Evolutionary conservation across 2,329 filamentous ascomycete species (phyloP), one percentile per base, ranked within the genome.

Genomic region (Colletotrichum sp.): DNA sequence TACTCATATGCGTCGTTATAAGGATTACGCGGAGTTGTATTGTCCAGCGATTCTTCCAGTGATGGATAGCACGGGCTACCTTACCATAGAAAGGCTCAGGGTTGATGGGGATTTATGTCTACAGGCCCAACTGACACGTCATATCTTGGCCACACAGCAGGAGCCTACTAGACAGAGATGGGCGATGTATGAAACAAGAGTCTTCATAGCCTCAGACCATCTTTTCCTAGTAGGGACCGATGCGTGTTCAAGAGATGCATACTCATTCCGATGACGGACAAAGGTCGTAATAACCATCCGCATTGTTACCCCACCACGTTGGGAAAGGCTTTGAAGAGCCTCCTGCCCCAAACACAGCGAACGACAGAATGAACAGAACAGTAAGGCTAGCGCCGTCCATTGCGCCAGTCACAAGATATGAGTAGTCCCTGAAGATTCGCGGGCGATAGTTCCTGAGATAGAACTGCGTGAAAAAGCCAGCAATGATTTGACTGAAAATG

Each of bases 281-380:
- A 52, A 85, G 81, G 78, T 90, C 89, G 63, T 88, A 89, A 78
- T 87, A 84, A 2, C 88, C 89, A 28, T 87, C 80, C 0, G 77
- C 81, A 34, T 90, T 89, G 68, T 91, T 91, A 0, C 89, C 89
- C 89, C 89, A 91, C 89, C 89, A 91, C 3, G 79, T 80, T 1
- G 89, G 89, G 78, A 91, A 90, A 0, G 87, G 84, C 12, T 83
- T 79, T 0, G 86, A 80, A 2, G 78, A 74, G 0, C 87, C 87
- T 34, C 88, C 88, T 4, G 88, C 89, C 0, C 89, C 90, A 70
- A 91, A 90, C 0, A 91, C 89, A 2, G 89, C 89, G 81, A 91
- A 91, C 0, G 89, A 90, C 15, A 91, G 81, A 55, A 91, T 87
- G 69, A 91, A 91, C 4, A 91, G 82, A 0, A 86, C 87, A 2